Evolutionary conservation across 2,329 filamentous ascomycete genomes (phyloP).

Genomic region (Aspergillus pseudonomiae): DNA sequence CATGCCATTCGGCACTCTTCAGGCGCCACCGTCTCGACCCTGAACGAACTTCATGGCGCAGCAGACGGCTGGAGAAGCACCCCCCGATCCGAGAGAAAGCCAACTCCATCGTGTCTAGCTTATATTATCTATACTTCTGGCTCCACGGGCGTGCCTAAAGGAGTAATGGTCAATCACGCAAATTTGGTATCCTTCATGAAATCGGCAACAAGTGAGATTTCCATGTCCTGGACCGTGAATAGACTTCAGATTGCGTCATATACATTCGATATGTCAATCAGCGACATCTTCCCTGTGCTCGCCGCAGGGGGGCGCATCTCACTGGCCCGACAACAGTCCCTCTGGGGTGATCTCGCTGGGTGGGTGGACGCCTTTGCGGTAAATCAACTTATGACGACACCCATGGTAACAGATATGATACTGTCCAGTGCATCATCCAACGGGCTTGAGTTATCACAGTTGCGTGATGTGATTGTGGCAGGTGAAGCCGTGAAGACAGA

Average conservation of each 20-base stretch:
- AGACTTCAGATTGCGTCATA: not conserved
- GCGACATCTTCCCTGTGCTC: not conserved
- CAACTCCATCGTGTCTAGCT: not conserved
- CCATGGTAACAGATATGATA: not conserved
- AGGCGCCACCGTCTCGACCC: not conserved
- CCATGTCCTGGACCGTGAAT: not conserved
- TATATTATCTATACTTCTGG: not conserved
- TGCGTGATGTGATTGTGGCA: not conserved
- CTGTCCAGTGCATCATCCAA: not conserved
- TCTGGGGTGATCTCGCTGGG: not conserved
- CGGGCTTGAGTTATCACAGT: not conserved
- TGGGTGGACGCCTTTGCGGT: not conserved
- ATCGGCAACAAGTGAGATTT: not conserved
- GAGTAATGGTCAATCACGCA: not conserved
- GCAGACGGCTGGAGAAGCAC: not conserved
- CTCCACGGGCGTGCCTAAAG: not conserved
- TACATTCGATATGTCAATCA: not conserved
- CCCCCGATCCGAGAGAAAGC: not conserved
- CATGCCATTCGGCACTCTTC: not conserved
- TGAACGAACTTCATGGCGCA: not conserved
- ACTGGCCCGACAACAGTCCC: not conserved
- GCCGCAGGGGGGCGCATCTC: not conserved
- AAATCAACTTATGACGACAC: not conserved
- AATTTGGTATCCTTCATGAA: not conserved
- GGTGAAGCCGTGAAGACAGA: not conserved